phyloP scores from a whole-genome alignment of 176 grass and related monocot genomes.

The Triticum timopheevii region DNA sequence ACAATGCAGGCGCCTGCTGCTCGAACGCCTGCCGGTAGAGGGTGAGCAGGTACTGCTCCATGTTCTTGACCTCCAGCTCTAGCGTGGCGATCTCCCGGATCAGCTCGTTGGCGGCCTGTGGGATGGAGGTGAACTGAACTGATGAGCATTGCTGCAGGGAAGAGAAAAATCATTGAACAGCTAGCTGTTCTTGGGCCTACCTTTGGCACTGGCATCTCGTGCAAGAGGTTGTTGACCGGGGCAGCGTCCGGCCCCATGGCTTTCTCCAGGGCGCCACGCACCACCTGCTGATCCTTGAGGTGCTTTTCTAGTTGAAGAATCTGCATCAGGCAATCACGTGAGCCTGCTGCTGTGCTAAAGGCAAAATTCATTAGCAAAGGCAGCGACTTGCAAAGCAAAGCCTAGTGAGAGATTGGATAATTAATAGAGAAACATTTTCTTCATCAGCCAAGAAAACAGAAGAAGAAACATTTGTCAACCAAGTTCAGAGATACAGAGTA shows the following conservation, averaged over 20 bases:
- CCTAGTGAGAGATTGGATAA: background rate
- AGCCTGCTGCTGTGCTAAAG: background rate
- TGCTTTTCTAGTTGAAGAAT: constrained; percentile 79
- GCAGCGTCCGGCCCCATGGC: constrained; percentile 61
- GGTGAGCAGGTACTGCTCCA: constrained; percentile 93
- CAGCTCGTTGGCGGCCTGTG: constrained; percentile 81
- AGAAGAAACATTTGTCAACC: background rate
- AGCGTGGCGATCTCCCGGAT: constrained; percentile 88
- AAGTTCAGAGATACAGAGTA: background rate
- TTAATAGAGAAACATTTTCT: background rate
- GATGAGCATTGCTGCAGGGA: background rate
- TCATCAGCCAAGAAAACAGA: background rate
- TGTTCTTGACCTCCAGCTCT: constrained; percentile 90
- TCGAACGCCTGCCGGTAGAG: constrained; percentile 93
- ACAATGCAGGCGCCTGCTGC: constrained; percentile 54
- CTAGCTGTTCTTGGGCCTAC: constrained; percentile 47
- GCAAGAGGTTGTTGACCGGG: constrained; percentile 53
- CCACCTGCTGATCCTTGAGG: constrained; percentile 71
- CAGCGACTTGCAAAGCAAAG: background rate
- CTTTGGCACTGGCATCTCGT: constrained; percentile 77
- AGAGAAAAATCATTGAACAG: background rate
- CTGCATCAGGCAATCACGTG: constrained; percentile 43
- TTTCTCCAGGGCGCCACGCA: constrained; percentile 75
- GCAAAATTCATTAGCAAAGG: background rate
- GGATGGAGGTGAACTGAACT: background rate